Evolutionary conservation across 1,139 yeast genomes (phyloP).

Genomic region (Sugiyamaella paludigena): DNA sequence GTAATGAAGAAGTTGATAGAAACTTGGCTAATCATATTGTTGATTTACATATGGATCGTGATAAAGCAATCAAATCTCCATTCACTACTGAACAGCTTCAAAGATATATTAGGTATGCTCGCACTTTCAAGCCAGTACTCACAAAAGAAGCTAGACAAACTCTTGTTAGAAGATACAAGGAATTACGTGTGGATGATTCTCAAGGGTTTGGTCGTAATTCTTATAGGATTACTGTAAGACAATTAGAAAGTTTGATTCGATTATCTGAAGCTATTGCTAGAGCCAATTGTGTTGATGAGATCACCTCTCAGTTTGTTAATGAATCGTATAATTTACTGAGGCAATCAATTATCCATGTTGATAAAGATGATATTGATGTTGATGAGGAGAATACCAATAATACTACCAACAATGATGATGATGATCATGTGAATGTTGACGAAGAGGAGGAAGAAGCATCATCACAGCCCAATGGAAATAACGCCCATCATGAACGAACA

Average conservation of each 20-base stretch:
- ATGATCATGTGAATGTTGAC: conserved; percentile 9
- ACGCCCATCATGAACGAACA: conserved; percentile 38
- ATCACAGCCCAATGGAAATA: no score
- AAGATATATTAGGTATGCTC: conserved; percentile 87
- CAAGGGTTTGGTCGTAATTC: conserved; percentile 83
- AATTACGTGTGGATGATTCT: conserved; percentile 85
- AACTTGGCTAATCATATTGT: conserved; percentile 91
- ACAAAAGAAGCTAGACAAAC: conserved; percentile 76
- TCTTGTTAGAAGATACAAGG: conserved; percentile 79
- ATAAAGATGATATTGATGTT: conserved; percentile 87
- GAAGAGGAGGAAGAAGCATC: background rate
- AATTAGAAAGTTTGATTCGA: conserved; percentile 87
- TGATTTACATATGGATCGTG: conserved; percentile 86
- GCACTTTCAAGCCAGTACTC: conserved; percentile 89
- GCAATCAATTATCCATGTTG: conserved; percentile 91
- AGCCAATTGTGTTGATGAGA: conserved; percentile 90
- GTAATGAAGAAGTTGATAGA: conserved; percentile 87
- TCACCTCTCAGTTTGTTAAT: conserved; percentile 82
- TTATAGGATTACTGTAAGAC: conserved; percentile 95
- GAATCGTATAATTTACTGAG: conserved; percentile 90
- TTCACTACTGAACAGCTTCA: conserved; percentile 84
- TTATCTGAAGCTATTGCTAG: conserved; percentile 95
- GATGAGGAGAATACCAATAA: conserved; percentile 54
- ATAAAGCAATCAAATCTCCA: conserved; percentile 88
- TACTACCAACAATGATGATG: conserved; percentile 15